Base-by-base conservation (phyloP, 1,284 basidiomycete species). In the Puccinia coronata region DNA sequence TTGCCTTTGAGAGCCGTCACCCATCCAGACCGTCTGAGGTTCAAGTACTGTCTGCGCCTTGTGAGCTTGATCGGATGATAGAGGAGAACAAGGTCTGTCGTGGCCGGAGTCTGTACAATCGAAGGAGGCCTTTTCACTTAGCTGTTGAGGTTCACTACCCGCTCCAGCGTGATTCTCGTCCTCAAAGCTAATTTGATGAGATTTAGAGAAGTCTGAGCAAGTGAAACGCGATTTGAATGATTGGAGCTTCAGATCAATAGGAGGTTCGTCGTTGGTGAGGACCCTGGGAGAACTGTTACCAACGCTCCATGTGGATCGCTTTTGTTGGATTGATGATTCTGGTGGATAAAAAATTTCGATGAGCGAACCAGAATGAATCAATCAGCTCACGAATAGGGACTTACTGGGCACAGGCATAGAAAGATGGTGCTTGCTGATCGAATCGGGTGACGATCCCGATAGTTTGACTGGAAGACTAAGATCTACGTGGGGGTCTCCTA, bases 11-110 rank as follows among this genome's bases (percentile, higher is more conserved):
- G 72, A 61, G 25, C 57, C 72, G 57, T 74, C 53, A 43, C 57
- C 57, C 53, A 74, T 74, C 57, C 53, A 74, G 51, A 57, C 25
- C 18, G 57, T 74, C 28, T 57, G 57, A 59, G 51, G 72, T 43
- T 74, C 57, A 74, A 74, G 57, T 9, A 61, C n/a, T 57, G 51
- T 74, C 36, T 59, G 72, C 14, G 72, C 51, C 43, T 74, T 11
- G 25, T 74, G 72, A 39, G 55, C 51, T 59, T 59, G 72, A 2
- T 74, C 57, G n/a, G 57, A 74, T 16, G 72, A 74, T 25, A 59
- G 51, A 59, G 39, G 55, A n/a, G 72, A 74, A 34, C 55, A 59
- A 43, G 72, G 14, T 14, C 49, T 34, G 25, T 71, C 5, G 20
- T 71, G 47, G 34, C 53, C 23, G 49, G 49, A 71, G 5, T 53